Percentiles rank a stretch among this genome's conserved stretches.
Conservation (phyloP, 164 flowering plant species). For the Nymphaea colorata region DNA sequence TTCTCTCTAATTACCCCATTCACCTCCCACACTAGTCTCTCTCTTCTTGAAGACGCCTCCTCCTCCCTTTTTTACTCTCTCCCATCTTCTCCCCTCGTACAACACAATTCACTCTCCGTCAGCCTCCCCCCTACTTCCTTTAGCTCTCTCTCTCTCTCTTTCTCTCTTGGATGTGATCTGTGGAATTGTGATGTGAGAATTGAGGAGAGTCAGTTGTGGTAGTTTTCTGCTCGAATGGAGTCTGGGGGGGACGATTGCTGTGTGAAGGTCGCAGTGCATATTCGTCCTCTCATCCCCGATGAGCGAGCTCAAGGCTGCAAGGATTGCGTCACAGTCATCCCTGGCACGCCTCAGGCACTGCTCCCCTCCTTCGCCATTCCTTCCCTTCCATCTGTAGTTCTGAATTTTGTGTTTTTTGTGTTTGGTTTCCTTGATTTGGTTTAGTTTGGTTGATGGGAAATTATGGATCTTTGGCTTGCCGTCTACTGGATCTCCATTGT, state of each 20-base stretch:
- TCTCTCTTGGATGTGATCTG: not conserved
- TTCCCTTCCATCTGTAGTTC: not conserved
- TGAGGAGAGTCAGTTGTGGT: not conserved
- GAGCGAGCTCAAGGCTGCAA: conserved; percentile 83
- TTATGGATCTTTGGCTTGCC: no score
- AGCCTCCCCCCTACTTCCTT: not conserved
- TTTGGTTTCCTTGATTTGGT: not conserved
- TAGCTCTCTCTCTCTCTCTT: conserved; percentile 7
- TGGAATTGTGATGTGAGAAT: not conserved
- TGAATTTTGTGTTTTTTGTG: conserved; percentile 2
- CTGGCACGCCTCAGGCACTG: conserved; percentile 84
- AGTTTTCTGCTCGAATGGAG: conserved; percentile 8
- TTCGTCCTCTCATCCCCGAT: conserved; percentile 84
- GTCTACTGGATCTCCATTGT: no score
- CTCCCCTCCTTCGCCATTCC: not conserved
- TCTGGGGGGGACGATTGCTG: conserved; percentile 57
- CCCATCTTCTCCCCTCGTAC: not conserved
- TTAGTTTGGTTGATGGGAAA: no score
- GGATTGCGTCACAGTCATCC: conserved; percentile 79
- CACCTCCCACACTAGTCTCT: not conserved
- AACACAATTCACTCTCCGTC: not conserved
- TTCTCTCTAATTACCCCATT: not conserved
- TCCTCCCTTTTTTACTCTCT: conserved; percentile 1
- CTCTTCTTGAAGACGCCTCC: not conserved
- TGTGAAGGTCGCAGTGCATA: conserved; percentile 89